Conservation (phyloP, 1,284 basidiomycete species). For the Ustilago xerochloae region DNA sequence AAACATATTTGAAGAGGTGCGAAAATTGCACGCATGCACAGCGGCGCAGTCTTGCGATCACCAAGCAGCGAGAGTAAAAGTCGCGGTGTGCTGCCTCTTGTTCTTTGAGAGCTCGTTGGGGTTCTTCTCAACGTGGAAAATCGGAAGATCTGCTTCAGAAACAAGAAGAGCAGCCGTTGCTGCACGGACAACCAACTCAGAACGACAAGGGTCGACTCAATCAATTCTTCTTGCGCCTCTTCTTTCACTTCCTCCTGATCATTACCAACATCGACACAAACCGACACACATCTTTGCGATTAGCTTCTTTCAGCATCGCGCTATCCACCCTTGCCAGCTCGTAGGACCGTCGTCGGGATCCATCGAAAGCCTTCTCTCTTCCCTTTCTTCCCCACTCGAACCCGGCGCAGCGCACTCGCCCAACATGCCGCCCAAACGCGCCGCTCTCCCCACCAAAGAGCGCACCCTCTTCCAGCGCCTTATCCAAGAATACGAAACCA, state of each 20-base stretch:
- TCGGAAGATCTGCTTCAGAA: constrained; percentile 21
- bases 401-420: not conserved
- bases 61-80: not conserved
- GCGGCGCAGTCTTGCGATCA: not conserved
- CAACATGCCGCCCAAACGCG: constrained; percentile 59
- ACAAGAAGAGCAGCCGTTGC: not conserved
- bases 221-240: not conserved
- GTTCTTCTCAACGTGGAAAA: constrained; percentile 24
- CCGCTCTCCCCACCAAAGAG: constrained; percentile 81
- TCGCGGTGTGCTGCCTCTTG: constrained; percentile 14
- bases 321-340: not conserved
- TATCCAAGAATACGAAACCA: constrained; percentile 81
- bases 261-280: not conserved
- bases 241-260: not conserved
- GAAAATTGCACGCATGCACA: not conserved
- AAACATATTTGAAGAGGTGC: not conserved
- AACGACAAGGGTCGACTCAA: not conserved
- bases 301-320: not conserved
- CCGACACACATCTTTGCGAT: no score
- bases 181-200: not conserved
- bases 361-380: not conserved
- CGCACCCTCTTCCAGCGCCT: constrained; percentile 86
- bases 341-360: not conserved
- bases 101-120: not conserved
- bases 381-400: not conserved